Conservation (phyloP, 108 stramenopile species). For the Craspedostauros australis region DNA sequence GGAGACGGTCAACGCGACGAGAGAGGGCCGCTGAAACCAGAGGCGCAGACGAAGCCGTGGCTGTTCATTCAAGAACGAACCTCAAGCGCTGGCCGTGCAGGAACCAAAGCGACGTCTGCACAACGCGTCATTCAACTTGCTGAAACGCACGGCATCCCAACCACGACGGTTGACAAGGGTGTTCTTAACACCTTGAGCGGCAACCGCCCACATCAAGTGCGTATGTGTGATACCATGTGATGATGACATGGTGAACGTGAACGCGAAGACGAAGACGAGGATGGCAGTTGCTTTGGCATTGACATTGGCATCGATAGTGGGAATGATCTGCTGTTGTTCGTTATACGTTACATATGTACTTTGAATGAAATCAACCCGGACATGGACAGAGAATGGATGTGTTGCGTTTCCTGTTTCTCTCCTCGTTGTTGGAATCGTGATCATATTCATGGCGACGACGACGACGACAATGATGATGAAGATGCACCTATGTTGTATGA, state of each 20-base stretch:
- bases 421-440: too few species aligned
- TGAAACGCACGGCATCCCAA: constrained; percentile 35
- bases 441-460: too few species aligned
- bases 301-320: too few species aligned
- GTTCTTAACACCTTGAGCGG: constrained; percentile 75
- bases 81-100: constrained; percentile 27
- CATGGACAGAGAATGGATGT: too few species aligned
- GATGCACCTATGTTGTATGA: constrained; percentile 25
- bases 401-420: too few species aligned
- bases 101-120: constrained; percentile 43
- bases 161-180: constrained; percentile 78
- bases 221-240: not conserved
- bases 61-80: constrained; percentile 71
- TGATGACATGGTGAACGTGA: not conserved
- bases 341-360: too few species aligned
- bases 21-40: constrained; percentile 41
- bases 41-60: constrained; percentile 61
- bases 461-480: constrained; percentile 5
- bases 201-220: constrained; percentile 86
- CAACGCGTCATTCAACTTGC: constrained; percentile 53
- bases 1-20: constrained; percentile 9
- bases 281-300: too few species aligned
- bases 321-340: too few species aligned
- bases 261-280: too few species aligned
- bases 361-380: too few species aligned